phyloP scores from a whole-genome alignment of 805 yeast genomes.

The Lipomyces sp. region DNA sequence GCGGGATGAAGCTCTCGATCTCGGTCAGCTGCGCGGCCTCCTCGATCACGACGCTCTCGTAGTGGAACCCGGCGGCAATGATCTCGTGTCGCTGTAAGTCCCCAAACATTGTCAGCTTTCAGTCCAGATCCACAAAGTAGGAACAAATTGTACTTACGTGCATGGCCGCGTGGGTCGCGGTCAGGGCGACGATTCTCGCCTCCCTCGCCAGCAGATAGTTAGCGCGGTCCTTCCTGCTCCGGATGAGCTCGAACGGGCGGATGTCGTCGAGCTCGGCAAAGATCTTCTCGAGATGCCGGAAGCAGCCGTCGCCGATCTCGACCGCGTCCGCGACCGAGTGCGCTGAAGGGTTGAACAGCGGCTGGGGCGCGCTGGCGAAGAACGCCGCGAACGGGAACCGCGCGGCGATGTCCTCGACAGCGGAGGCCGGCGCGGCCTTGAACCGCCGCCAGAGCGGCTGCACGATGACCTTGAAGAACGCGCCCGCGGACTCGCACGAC shows the following conservation, averaged over 20 bases:
- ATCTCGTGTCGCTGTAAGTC: conserved; percentile 20
- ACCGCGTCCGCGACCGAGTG: conserved; percentile 19
- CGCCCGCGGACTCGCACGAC: conserved; percentile 40
- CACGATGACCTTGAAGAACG: conserved; percentile 37
- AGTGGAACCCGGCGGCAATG: conserved; percentile 28
- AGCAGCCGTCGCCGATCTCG: conserved; percentile 26
- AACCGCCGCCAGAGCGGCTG: conserved; percentile 29
- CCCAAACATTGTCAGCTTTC: background rate
- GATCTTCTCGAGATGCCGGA: conserved; percentile 29
- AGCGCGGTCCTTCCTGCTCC: conserved; percentile 22
- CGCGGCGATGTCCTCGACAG: conserved; percentile 3
- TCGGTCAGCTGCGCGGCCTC: conserved; percentile 40
- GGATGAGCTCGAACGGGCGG: conserved; percentile 35
- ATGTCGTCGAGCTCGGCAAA: conserved; percentile 32
- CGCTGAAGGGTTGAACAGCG: conserved; percentile 19
- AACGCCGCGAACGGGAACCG: conserved; percentile 27
- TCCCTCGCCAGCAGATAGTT: conserved; percentile 33
- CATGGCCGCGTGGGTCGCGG: conserved; percentile 30
- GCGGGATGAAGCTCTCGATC: conserved; percentile 37
- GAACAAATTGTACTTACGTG: conserved; percentile 5
- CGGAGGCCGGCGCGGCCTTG: background rate
- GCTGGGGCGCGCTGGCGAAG: conserved; percentile 27
- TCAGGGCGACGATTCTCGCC: conserved; percentile 37
- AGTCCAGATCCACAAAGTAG: background rate
- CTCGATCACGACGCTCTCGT: conserved; percentile 37